phyloP scores from a whole-genome alignment of 2,329 filamentous ascomycete species.

The Rutstroemia sydowiana region DNA sequence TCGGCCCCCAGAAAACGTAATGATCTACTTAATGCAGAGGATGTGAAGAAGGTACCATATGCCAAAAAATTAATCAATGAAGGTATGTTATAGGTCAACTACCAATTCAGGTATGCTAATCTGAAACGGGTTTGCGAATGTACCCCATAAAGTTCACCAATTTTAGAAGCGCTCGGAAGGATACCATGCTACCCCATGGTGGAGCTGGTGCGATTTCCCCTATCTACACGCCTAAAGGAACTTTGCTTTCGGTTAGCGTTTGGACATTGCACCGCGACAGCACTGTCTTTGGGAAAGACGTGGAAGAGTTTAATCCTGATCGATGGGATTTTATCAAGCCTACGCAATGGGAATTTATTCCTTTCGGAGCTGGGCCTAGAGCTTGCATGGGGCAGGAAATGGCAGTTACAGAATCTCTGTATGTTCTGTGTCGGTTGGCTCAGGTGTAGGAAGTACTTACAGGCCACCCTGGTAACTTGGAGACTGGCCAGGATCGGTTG shows the following conservation, averaged over 20 bases:
- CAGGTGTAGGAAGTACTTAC: background rate
- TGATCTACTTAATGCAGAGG: background rate
- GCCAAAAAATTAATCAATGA: background rate
- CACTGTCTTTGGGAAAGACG: slow-evolving; percentile 33
- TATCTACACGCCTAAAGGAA: slow-evolving; percentile 20
- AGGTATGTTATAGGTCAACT: background rate
- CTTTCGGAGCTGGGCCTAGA: background rate
- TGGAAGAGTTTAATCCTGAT: slow-evolving; percentile 34
- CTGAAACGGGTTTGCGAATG: background rate
- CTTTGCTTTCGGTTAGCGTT: slow-evolving; percentile 9
- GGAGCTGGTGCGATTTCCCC: slow-evolving; percentile 24
- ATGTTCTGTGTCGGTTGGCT: background rate
- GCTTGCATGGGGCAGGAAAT: background rate
- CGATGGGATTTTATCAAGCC: slow-evolving; percentile 30
- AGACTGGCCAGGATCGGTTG: too few species aligned
- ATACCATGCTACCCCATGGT: slow-evolving; percentile 24
- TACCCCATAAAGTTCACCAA: background rate
- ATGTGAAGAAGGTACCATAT: background rate
- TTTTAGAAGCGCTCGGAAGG: slow-evolving; percentile 7
- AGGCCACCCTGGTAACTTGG: too few species aligned
- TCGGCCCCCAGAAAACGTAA: background rate
- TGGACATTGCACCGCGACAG: slow-evolving; percentile 31
- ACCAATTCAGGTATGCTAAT: background rate
- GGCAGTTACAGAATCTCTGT: background rate
- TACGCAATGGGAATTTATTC: background rate